Conservation (phyloP, 805 yeast species). For the Yarrowia divulgata region DNA sequence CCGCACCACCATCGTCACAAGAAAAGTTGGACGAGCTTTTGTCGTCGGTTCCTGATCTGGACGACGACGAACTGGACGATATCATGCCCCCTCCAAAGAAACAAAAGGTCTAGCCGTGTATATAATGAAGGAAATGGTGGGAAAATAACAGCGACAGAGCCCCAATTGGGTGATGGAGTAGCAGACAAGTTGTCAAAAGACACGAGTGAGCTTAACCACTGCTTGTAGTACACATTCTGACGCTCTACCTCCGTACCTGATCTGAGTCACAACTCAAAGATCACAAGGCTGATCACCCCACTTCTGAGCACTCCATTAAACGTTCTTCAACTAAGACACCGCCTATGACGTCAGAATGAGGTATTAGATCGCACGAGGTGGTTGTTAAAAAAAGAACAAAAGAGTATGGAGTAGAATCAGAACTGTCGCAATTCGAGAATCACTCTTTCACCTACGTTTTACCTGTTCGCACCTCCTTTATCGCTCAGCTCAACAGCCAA, state of each 20-base stretch:
- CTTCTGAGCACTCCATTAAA: neutral
- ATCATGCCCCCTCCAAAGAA: conserved; percentile 25
- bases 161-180: too few relatives aligned
- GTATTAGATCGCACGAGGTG: neutral
- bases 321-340: neutral
- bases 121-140: neutral
- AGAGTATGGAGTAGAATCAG: too few relatives aligned
- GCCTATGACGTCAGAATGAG: neutral
- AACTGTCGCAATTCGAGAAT: too few relatives aligned
- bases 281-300: conserved; percentile 20
- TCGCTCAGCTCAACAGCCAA: neutral
- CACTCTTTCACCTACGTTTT: too few relatives aligned
- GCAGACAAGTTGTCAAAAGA: too few relatives aligned
- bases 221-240: too few relatives aligned
- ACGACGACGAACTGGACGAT: conserved; percentile 35
- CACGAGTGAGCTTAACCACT: too few relatives aligned
- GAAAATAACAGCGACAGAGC: too few relatives aligned
- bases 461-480: too few relatives aligned
- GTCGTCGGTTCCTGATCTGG: conserved; percentile 11
- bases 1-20: conserved; percentile 1
- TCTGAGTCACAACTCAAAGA: too few relatives aligned
- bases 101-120: conserved; percentile 8
- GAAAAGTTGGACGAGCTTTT: conserved; percentile 17
- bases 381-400: too few relatives aligned
- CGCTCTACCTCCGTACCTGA: neutral